phyloP scores from a whole-genome alignment of 1,139 yeast genomes.

The Kodamaea suecica region DNA sequence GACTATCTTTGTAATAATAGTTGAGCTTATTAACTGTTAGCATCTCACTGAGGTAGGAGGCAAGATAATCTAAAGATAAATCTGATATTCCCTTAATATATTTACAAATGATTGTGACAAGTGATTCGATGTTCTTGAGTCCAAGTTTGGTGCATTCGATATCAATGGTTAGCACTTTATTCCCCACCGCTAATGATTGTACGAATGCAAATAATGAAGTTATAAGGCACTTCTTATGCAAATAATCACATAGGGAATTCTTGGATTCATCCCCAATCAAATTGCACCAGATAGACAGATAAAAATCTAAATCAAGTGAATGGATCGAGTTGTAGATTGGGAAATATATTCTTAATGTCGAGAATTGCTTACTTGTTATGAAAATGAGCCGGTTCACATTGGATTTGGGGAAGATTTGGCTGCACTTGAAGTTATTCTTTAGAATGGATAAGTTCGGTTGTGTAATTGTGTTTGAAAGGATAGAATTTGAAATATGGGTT shows the following conservation, averaged over 20 bases:
- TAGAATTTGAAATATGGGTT: background rate
- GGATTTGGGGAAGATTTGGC: background rate
- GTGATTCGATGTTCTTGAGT: conserved; percentile 21
- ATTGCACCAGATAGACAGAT: conserved; percentile 47
- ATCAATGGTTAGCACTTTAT: conserved; percentile 42
- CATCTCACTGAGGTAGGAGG: conserved; percentile 37
- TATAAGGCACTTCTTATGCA: conserved; percentile 26
- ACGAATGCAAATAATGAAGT: conserved; percentile 36
- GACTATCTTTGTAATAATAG: conserved; percentile 37
- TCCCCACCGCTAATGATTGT: conserved; percentile 33
- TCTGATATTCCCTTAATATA: conserved; percentile 17
- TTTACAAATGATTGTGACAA: conserved; percentile 29
- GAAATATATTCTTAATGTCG: conserved; percentile 33
- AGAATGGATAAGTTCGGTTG: conserved; percentile 2
- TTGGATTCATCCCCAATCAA: conserved; percentile 58
- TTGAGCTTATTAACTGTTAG: conserved; percentile 43
- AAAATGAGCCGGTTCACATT: conserved; percentile 7
- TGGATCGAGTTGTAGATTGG: conserved; percentile 24
- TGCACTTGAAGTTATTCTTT: background rate
- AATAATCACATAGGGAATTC: conserved; percentile 41
- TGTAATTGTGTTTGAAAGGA: background rate
- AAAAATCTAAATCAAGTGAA: conserved; percentile 10
- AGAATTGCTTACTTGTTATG: conserved; percentile 6
- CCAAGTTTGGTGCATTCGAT: conserved; percentile 43
- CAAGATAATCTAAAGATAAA: conserved; percentile 7